These are phyloP conservation scores for Lipomyces oligophaga DNA, from an alignment of 805 yeast genomes.

Conservation along the genomic window DNA sequence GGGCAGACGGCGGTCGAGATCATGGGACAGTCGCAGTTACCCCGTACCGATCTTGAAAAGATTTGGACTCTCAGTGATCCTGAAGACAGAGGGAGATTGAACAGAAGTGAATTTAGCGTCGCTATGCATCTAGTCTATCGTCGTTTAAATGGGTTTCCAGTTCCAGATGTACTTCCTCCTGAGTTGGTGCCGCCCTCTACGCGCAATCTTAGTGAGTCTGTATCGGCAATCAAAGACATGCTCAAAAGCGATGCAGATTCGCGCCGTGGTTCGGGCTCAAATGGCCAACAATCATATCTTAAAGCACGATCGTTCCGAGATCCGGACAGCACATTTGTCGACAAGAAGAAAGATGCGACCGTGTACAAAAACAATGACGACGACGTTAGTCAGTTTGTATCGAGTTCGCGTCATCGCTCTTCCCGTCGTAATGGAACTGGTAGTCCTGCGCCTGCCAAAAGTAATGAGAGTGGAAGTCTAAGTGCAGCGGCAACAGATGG, in stretches of 20 bases:
- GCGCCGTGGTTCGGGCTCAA: slow-evolving; percentile 27
- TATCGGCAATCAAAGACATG: slow-evolving; percentile 65
- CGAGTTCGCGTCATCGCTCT: slow-evolving; percentile 46
- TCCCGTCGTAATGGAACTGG: slow-evolving; percentile 20
- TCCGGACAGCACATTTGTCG: slow-evolving; percentile 31
- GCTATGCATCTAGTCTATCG: slow-evolving; percentile 95
- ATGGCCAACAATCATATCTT: slow-evolving; percentile 34
- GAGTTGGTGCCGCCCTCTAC: slow-evolving; percentile 86
- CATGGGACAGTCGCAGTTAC: slow-evolving; percentile 85
- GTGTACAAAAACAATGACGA: slow-evolving; percentile 71
- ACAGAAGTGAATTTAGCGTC: slow-evolving; percentile 87
- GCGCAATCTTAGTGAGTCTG: slow-evolving; percentile 65
- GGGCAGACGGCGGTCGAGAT: slow-evolving; percentile 81
- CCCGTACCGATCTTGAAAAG: slow-evolving; percentile 77
- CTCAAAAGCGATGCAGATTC: slow-evolving; percentile 44
- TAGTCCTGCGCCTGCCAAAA: slow-evolving; percentile 5
- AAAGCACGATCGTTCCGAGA: slow-evolving; percentile 38
- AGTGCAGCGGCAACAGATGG: slow-evolving; percentile 1
- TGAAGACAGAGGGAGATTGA: slow-evolving; percentile 75
- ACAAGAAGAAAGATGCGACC: slow-evolving; percentile 46
- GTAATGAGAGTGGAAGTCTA: not conserved
- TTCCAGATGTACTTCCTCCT: slow-evolving; percentile 80
- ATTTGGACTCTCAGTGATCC: slow-evolving; percentile 90
- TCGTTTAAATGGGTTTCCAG: slow-evolving; percentile 78
- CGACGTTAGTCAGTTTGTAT: slow-evolving; percentile 58